Conservation (phyloP, 2,329 filamentous ascomycete species). For the Verticillium tricorpus region DNA sequence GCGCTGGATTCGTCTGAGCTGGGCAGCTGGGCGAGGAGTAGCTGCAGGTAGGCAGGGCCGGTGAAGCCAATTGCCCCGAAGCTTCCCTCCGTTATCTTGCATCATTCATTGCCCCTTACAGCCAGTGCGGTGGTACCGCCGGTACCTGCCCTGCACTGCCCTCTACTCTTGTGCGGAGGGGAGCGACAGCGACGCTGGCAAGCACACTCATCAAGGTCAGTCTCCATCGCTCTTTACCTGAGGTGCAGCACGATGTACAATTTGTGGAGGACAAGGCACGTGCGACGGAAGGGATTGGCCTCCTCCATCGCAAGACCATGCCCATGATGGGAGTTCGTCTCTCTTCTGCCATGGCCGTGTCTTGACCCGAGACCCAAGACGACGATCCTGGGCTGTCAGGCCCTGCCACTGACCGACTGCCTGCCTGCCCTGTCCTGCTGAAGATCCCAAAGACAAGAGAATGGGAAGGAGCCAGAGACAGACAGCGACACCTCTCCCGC, state of each 20-base stretch:
- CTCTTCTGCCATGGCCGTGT: neutral
- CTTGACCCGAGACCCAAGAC: neutral
- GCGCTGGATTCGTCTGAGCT: neutral
- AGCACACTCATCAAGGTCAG: too few relatives aligned
- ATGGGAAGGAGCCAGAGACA: neutral
- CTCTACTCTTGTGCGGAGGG: too few relatives aligned
- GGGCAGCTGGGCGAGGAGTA: neutral
- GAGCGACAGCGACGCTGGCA: too few relatives aligned
- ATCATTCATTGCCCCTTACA: neutral
- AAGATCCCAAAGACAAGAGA: neutral
- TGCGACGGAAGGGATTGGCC: neutral
- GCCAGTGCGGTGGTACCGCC: neutral
- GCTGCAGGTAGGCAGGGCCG: neutral
- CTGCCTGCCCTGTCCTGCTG: neutral
- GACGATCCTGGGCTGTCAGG: neutral
- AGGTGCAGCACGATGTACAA: neutral
- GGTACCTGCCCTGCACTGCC: too few relatives aligned
- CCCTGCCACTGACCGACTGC: neutral
- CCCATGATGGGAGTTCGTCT: neutral
- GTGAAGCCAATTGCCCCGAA: neutral
- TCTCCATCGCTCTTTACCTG: neutral
- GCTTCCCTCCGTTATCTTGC: neutral
- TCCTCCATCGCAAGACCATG: neutral
- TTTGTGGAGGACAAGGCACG: neutral
- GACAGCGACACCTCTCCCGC: neutral